Evolutionary conservation across 1,284 basidiomycete genomes (phyloP).

Genomic region (Melampsora larici-populina): DNA sequence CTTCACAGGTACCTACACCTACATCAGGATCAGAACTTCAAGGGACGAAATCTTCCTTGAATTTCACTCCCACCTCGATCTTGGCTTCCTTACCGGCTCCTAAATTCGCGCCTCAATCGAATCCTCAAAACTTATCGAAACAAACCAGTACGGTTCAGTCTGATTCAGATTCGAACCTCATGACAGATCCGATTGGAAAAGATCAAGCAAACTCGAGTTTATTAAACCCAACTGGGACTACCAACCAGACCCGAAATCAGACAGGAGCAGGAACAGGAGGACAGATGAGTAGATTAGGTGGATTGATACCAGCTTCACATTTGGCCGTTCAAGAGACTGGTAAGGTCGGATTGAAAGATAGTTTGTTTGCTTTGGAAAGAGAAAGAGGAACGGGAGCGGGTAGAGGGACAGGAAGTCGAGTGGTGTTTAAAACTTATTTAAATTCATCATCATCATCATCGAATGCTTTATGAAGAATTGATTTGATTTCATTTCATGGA

Average conservation of each 20-base stretch:
- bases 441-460: too few relatives aligned
- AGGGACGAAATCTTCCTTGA: background rate
- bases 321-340: background rate
- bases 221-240: background rate
- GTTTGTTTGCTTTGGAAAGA: slow-evolving; percentile 21
- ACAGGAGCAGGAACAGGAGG: too few relatives aligned
- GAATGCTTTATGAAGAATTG: too few relatives aligned
- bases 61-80: background rate
- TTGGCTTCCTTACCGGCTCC: slow-evolving; percentile 22
- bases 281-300: background rate
- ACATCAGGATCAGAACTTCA: slow-evolving; percentile 21
- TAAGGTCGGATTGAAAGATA: slow-evolving; percentile 8
- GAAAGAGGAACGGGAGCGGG: slow-evolving; percentile 25
- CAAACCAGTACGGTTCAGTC: background rate
- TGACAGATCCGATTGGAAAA: background rate
- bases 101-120: slow-evolving; percentile 19
- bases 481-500: too few relatives aligned
- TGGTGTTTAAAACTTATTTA: slow-evolving; percentile 18
- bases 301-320: background rate
- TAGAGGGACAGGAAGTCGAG: slow-evolving; percentile 7
- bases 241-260: too few relatives aligned
- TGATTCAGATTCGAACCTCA: background rate
- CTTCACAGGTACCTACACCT: slow-evolving; percentile 54
- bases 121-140: background rate
- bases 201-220: background rate